Percentiles rank a stretch among this genome's conserved stretches.
These are phyloP conservation scores for Pichia cephalocereana DNA, from an alignment of 805 yeast species.

Conservation along the genomic window DNA sequence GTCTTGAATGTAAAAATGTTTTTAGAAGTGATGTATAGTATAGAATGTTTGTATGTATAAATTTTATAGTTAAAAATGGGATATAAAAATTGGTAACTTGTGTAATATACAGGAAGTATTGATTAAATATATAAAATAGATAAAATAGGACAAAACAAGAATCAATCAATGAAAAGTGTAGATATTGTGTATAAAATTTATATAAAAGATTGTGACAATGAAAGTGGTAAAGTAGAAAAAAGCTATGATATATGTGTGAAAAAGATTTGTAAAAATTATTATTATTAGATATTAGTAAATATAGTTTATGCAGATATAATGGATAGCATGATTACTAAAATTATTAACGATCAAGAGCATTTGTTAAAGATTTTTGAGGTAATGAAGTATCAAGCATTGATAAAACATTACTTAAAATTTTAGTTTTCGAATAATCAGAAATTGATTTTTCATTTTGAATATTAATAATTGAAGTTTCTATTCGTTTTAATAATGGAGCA, in stretches of 20 bases:
- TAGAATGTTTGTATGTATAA: too few species aligned
- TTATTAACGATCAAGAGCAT: not conserved
- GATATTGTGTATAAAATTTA: not conserved
- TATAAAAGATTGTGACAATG: not conserved
- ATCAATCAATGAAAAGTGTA: not conserved
- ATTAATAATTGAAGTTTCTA: conserved; percentile 3
- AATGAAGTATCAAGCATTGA: not conserved
- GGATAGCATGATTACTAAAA: not conserved
- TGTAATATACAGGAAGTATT: too few species aligned
- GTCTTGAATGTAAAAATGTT: conserved; percentile 77
- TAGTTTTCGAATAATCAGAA: conserved; percentile 1
- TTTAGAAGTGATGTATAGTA: conserved; percentile 28
- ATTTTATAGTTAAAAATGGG: too few species aligned
- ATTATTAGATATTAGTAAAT: too few species aligned
- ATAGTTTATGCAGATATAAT: too few species aligned
- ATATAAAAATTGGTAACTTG: too few species aligned
- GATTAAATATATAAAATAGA: too few species aligned
- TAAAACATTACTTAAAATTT: conserved; percentile 2
- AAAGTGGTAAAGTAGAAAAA: not conserved
- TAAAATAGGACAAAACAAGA: not conserved
- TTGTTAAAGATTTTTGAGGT: too few species aligned
- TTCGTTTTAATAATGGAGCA: not conserved
- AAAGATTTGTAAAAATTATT: too few species aligned
- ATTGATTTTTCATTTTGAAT: not conserved
- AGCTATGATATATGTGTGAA: too few species aligned